These are phyloP conservation scores for Basipetospora chlamydospora DNA, from an alignment of 2,329 filamentous ascomycete genomes.

Conservation along the genomic window DNA sequence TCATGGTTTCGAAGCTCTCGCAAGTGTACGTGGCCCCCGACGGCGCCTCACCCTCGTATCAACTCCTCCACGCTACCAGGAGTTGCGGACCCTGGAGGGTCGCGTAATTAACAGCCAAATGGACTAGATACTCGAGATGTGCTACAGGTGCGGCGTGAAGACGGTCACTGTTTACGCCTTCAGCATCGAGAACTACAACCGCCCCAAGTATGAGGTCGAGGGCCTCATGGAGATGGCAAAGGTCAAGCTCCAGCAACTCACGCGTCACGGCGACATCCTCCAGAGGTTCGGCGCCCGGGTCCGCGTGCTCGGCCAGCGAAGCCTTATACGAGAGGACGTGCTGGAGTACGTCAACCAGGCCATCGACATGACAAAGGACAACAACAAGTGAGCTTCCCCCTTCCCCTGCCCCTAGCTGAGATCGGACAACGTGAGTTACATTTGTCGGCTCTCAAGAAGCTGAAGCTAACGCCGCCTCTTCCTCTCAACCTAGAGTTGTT, in stretches of 20 bases:
- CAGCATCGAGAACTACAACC: slow-evolving; percentile 97
- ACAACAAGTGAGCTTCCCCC: slow-evolving; percentile 48
- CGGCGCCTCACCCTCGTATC: not conserved
- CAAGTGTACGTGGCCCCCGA: slow-evolving; percentile 43
- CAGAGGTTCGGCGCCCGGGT: slow-evolving; percentile 85
- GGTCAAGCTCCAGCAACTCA: slow-evolving; percentile 80
- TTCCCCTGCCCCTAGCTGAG: no score
- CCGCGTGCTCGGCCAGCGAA: slow-evolving; percentile 69
- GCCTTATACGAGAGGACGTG: slow-evolving; percentile 75
- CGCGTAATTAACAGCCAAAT: slow-evolving; percentile 10
- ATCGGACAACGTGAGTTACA: no score
- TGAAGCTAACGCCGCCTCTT: not conserved
- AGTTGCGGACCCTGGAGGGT: no score
- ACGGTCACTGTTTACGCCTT: slow-evolving; percentile 97
- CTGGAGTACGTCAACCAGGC: slow-evolving; percentile 77
- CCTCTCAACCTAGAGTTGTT: slow-evolving; percentile 25
- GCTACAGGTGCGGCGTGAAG: slow-evolving; percentile 94
- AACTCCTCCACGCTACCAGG: no score
- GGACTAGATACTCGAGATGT: slow-evolving; percentile 75
- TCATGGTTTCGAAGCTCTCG: slow-evolving; percentile 86
- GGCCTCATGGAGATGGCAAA: slow-evolving; percentile 97
- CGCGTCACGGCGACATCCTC: slow-evolving; percentile 83
- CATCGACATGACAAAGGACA: slow-evolving; percentile 73
- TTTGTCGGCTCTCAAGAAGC: not conserved
- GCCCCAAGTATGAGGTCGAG: slow-evolving; percentile 91